Percentiles rank a stretch among this genome's conserved stretches.
Evolutionary conservation across 176 grass and related monocot genomes (phyloP).

Genomic region (Musa itinerans): DNA sequence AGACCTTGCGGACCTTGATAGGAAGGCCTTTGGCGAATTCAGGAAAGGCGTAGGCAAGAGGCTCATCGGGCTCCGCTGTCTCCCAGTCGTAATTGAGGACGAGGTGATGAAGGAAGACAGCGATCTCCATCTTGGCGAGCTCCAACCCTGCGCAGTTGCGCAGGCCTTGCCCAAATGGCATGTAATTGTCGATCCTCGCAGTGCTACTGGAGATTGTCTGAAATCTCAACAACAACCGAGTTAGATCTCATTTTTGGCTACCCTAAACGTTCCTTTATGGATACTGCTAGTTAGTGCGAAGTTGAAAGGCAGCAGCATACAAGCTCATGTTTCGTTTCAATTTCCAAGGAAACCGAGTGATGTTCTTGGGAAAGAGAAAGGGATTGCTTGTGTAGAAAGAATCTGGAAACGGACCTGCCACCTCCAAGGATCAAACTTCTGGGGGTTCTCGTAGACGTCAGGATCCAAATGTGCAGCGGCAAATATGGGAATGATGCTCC

Average conservation of each 20-base stretch:
- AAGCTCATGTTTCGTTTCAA: neutral
- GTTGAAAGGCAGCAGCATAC: no score
- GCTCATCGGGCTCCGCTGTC: conserved; percentile 10
- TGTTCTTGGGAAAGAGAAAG: neutral
- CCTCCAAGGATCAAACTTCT: conserved; percentile 30
- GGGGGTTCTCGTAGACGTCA: conserved; percentile 19
- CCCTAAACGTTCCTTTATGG: neutral
- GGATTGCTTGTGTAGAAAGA: neutral
- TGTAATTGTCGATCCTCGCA: conserved; percentile 8
- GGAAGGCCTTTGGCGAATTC: neutral
- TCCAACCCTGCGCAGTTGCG: conserved; percentile 17
- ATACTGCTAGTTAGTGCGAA: neutral
- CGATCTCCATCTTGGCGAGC: conserved; percentile 21
- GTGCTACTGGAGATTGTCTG: neutral
- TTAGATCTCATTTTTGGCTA: neutral
- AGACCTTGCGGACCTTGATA: neutral
- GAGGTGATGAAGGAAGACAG: conserved; percentile 21
- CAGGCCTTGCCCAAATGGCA: conserved; percentile 25
- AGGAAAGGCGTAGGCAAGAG: neutral
- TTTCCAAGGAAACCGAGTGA: neutral
- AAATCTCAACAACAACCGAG: neutral
- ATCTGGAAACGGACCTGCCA: conserved; percentile 15
- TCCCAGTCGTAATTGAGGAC: conserved; percentile 23
- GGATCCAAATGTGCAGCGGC: conserved; percentile 27
- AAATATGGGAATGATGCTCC: conserved; percentile 12